These are phyloP conservation scores for Aureobasidium sp. DNA, from an alignment of 2,329 filamentous ascomycete genomes.

Conservation along the genomic window DNA sequence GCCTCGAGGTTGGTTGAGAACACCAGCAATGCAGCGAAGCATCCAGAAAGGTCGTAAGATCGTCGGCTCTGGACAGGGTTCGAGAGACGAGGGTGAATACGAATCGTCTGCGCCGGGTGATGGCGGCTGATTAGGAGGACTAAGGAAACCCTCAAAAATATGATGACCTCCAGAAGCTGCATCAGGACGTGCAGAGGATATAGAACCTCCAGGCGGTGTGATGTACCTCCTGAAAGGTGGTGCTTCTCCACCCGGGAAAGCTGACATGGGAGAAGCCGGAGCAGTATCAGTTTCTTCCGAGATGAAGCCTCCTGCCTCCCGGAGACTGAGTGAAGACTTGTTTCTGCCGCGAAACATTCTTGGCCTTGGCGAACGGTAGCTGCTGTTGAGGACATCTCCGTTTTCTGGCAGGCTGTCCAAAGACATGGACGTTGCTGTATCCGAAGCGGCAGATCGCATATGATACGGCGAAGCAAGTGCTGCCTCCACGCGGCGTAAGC, in stretches of 20 bases:
- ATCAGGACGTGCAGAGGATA: background rate
- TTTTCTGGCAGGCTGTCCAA: slow-evolving; percentile 12
- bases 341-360: slow-evolving; percentile 36
- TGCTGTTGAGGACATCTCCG: slow-evolving; percentile 1
- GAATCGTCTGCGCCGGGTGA: slow-evolving; percentile 32
- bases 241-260: slow-evolving; percentile 6
- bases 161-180: slow-evolving; percentile 58
- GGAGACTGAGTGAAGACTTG: slow-evolving; percentile 54
- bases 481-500: slow-evolving; percentile 8
- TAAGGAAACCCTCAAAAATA: slow-evolving; percentile 59
- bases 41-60: slow-evolving; percentile 96
- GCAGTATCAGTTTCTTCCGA: slow-evolving; percentile 12
- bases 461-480: slow-evolving; percentile 8
- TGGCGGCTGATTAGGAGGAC: slow-evolving; percentile 16
- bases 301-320: slow-evolving; percentile 58
- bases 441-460: slow-evolving; percentile 14
- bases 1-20: slow-evolving; percentile 80
- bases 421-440: slow-evolving; percentile 13
- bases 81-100: slow-evolving; percentile 65
- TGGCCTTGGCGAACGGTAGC: slow-evolving; percentile 16
- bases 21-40: slow-evolving; percentile 90
- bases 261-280: slow-evolving; percentile 13
- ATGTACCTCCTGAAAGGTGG: slow-evolving; percentile 2
- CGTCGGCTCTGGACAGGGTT: slow-evolving; percentile 83
- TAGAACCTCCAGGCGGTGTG: slow-evolving; percentile 1